Percentiles rank a stretch among this genome's conserved stretches.
These are phyloP conservation scores for Penicillium sp. DNA, from an alignment of 2,329 filamentous ascomycete genomes.

Conservation along the genomic window DNA sequence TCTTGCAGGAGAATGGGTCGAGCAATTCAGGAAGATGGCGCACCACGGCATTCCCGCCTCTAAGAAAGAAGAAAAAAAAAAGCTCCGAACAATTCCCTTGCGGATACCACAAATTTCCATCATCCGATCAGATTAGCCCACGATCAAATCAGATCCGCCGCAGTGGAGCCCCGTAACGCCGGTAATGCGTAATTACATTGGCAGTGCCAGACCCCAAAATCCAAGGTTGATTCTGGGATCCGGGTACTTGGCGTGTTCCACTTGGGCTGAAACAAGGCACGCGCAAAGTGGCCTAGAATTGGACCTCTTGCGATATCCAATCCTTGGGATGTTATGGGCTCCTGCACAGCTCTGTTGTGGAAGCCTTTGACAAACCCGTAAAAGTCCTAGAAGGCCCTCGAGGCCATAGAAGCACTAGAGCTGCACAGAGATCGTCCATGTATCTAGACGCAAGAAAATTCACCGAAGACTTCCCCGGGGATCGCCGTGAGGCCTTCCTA, in stretches of 20 bases:
- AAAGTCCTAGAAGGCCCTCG: too few relatives aligned
- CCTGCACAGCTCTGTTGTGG: not conserved
- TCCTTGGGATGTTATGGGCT: too few relatives aligned
- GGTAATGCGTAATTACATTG: not conserved
- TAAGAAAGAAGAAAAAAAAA: not conserved
- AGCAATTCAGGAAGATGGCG: slow-evolving; percentile 1
- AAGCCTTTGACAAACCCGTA: not conserved
- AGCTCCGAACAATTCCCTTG: not conserved
- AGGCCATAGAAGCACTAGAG: too few relatives aligned
- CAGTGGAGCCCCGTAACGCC: not conserved
- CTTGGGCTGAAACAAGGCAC: not conserved
- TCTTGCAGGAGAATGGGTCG: slow-evolving; percentile 3
- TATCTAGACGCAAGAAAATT: not conserved
- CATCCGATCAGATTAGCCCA: not conserved
- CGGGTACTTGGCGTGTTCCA: not conserved
- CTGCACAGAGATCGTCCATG: not conserved
- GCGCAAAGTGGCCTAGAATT: not conserved
- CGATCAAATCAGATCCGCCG: not conserved
- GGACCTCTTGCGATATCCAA: not conserved
- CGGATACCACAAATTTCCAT: not conserved
- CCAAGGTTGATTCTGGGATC: not conserved
- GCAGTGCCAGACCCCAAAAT: too few relatives aligned
- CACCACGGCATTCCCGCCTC: not conserved
- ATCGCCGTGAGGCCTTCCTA: not conserved
- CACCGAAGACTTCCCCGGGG: not conserved